A percentile compares a stretch with the other conserved stretches of the same genome.
Evolutionary conservation across 768 basidiomycete species (phyloP).

Genomic region (Termitomyces sp.): DNA sequence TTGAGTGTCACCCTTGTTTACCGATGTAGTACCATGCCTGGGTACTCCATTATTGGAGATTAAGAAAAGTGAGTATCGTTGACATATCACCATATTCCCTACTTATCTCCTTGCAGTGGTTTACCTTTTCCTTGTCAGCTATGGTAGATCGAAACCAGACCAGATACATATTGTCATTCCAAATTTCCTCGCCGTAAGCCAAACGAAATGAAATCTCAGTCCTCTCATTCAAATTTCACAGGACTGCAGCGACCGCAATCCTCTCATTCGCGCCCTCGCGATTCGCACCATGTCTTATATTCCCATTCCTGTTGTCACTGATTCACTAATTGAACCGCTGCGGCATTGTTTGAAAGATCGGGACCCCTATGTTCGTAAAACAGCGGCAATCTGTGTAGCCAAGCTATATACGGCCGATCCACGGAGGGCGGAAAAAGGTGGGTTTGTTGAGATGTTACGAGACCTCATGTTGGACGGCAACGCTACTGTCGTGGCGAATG

Average conservation of each 20-base stretch:
- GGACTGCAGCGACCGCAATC: constrained; percentile 97
- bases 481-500: constrained; percentile 96
- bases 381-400: constrained; percentile 95
- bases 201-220: background rate
- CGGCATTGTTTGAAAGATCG: constrained; percentile 90
- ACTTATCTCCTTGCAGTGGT: constrained; percentile 63
- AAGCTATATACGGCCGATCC: constrained; percentile 92
- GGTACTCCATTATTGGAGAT: constrained; percentile 95
- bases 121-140: constrained; percentile 95
- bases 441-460: constrained; percentile 87
- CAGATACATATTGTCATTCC: constrained; percentile 90
- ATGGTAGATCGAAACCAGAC: constrained; percentile 90
- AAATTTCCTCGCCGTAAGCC: constrained; percentile 78
- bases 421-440: constrained; percentile 80
- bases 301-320: constrained; percentile 84
- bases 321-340: constrained; percentile 84
- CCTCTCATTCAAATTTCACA: constrained; percentile 28
- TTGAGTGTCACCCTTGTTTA: constrained; percentile 89
- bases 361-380: constrained; percentile 98
- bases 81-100: background rate
- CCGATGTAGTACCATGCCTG: constrained; percentile 93
- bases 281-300: constrained; percentile 99
- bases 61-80: constrained; percentile 84
- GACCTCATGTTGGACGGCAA: constrained; percentile 92
- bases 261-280: constrained; percentile 93